Base-by-base conservation (phyloP, 495 filamentous ascomycete genomes). In the Glonium stellatum region DNA sequence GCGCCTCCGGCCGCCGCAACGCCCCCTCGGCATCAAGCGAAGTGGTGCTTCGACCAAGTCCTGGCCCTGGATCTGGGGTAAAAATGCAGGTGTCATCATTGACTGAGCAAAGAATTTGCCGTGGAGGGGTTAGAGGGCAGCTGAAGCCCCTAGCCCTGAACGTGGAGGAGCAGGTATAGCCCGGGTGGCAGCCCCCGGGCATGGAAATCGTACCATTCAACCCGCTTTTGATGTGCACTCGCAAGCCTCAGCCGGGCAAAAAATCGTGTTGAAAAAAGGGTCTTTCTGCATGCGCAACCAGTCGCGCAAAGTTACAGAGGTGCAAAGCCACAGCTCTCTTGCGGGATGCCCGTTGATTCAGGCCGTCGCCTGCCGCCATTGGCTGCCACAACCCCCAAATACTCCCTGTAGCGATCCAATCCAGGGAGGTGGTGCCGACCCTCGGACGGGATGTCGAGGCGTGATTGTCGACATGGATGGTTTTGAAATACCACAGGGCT, bases 41-140 rank as follows among this genome's bases (percentile, higher is more conserved):
- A 39, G 47, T 15, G n/a, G 27, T 57, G 62, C 57, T 21, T 22
- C 57, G 23, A 42, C 51, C 62, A 57, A 46, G 12, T 1, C 23
- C 19, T 35, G 63, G 41, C 34, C 54, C 59, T 47, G 50, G 19
- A 60, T 49, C 58, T 61, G 63, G 63, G 63, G 63, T 61, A 65
- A 27, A n/a, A 42, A 36, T 55, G 25, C 52, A 37, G 52, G 11
- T 11, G 18, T 51, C 48, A 55, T 19, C 34, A 34, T 37, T 1
- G 22, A 37, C 39, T 13, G 25, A 15, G 48, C 48, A 51, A 51
- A 51, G 25, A 22, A 15, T 51, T 51, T 27, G 13, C 23, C 21
- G 18, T 51, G 19, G 48, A 51, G 48, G n/a, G 19, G 48, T 27
- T 11, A 18, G n/a, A 15, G 18, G 48, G 18, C 48, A 51, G 48